Conservation (phyloP, 2,329 filamentous ascomycete genomes). For the Myriosclerotinia curreyana region DNA sequence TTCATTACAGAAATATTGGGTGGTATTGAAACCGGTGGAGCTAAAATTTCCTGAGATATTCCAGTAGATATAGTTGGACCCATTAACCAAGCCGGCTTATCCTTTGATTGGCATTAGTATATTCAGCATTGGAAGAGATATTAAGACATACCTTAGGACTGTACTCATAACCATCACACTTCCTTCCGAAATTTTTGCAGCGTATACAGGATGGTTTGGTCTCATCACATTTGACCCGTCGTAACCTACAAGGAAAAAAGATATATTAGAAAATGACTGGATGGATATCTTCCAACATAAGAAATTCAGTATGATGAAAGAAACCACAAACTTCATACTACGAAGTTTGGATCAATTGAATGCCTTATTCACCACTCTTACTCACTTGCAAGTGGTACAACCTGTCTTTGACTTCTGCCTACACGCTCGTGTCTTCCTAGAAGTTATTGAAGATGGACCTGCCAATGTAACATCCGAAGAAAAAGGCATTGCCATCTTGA, state of each 20-base stretch:
- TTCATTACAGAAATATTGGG: constrained; percentile 10
- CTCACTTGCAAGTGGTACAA: constrained; percentile 24
- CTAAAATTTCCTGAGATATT: constrained; percentile 9
- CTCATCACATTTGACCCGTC: constrained; percentile 24
- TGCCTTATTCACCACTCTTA: constrained; percentile 1
- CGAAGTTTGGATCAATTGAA: not conserved
- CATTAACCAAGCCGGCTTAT: constrained; percentile 21
- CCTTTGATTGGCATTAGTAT: not conserved
- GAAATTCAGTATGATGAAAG: constrained; percentile 19
- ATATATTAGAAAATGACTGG: not conserved
- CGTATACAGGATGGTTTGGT: constrained; percentile 21
- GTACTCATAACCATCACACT: constrained; percentile 22
- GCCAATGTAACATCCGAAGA: constrained; percentile 10
- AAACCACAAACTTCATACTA: constrained; percentile 17
- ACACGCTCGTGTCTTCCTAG: constrained; percentile 31
- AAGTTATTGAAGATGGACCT: constrained; percentile 9
- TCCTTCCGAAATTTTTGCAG: constrained; percentile 22
- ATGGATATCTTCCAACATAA: constrained; percentile 13
- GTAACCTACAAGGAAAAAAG: constrained; percentile 3
- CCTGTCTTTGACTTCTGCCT: constrained; percentile 29
- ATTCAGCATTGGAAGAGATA: not conserved
- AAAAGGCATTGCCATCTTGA: constrained; percentile 19
- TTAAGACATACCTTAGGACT: constrained; percentile 18
- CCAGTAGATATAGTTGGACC: constrained; percentile 21
- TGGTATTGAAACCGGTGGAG: not conserved